Percentiles rank a stretch among this genome's conserved stretches.
Evolutionary conservation across 2,329 filamentous ascomycete species (phyloP).

Genomic region (Claviceps pazoutovae): DNA sequence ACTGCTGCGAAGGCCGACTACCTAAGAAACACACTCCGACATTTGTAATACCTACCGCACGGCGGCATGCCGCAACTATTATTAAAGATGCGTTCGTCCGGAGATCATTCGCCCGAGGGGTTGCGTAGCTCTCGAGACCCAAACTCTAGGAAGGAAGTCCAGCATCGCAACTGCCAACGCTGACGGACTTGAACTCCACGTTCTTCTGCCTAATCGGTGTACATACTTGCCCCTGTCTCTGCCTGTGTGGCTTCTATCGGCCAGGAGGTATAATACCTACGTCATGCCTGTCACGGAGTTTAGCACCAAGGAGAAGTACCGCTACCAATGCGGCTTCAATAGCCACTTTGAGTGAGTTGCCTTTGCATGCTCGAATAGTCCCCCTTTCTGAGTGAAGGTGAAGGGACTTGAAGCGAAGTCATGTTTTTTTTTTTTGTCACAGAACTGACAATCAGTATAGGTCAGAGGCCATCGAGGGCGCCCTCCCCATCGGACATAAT

Average conservation of each 20-base stretch:
- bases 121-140: too few relatives aligned
- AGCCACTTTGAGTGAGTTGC: slow-evolving; percentile 59
- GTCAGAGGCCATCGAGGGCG: slow-evolving; percentile 61
- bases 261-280: neutral
- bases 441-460: slow-evolving; percentile 24
- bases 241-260: neutral
- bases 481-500: slow-evolving; percentile 63
- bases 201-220: too few relatives aligned
- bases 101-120: too few relatives aligned
- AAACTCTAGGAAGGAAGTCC: too few relatives aligned
- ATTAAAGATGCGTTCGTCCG: too few relatives aligned
- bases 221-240: neutral
- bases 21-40: too few relatives aligned
- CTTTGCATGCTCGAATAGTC: too few relatives aligned
- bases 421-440: neutral
- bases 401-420: neutral
- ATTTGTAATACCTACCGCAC: too few relatives aligned
- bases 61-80: too few relatives aligned
- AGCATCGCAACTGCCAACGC: too few relatives aligned
- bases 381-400: neutral
- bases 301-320: slow-evolving; percentile 43
- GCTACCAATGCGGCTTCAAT: slow-evolving; percentile 66
- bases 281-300: slow-evolving; percentile 39
- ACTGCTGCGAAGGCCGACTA: neutral
- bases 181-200: too few relatives aligned